Evolutionary conservation across 371 early-diverging fungal species (phyloP).

Genomic region (Mucor lusitanicus): DNA sequence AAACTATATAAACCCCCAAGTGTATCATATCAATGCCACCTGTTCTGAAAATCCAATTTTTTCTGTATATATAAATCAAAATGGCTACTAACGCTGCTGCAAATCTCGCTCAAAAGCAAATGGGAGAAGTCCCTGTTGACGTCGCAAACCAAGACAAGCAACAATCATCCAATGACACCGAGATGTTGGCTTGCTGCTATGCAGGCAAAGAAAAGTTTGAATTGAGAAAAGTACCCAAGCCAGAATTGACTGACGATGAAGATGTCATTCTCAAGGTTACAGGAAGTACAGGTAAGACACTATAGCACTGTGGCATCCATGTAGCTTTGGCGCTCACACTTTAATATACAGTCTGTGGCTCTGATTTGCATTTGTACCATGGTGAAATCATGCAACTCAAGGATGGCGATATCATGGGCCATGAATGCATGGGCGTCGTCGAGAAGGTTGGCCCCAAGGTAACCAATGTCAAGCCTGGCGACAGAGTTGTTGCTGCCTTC

Average conservation of each 20-base stretch:
- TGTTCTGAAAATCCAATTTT: no score
- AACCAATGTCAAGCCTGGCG: constrained; percentile 46
- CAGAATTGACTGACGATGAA: constrained; percentile 51
- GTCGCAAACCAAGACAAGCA: constrained; percentile 45
- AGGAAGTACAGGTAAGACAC: constrained; percentile 31
- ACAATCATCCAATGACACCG: constrained; percentile 5
- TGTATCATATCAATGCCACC: no score
- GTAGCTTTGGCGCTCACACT: not conserved
- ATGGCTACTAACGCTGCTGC: constrained; percentile 46
- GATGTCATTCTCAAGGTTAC: constrained; percentile 60
- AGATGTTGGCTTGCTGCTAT: constrained; percentile 55
- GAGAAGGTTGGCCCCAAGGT: constrained; percentile 46
- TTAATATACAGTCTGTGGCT: constrained; percentile 52
- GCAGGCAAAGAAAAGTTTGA: constrained; percentile 47
- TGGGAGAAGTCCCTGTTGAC: constrained; percentile 46
- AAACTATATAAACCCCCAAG: not conserved
- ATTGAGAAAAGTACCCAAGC: constrained; percentile 47
- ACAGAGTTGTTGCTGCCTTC: constrained; percentile 48
- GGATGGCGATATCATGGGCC: constrained; percentile 37
- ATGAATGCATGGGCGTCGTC: constrained; percentile 52
- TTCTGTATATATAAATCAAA: not conserved
- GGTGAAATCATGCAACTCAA: constrained; percentile 58
- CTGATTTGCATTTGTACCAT: constrained; percentile 62
- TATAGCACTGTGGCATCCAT: not conserved
- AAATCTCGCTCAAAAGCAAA: constrained; percentile 37